Evolutionary conservation across 164 flowering plant genomes (phyloP), one percentile per base, ranked within the genome.

Genomic region (Aristolochia contorta): DNA sequence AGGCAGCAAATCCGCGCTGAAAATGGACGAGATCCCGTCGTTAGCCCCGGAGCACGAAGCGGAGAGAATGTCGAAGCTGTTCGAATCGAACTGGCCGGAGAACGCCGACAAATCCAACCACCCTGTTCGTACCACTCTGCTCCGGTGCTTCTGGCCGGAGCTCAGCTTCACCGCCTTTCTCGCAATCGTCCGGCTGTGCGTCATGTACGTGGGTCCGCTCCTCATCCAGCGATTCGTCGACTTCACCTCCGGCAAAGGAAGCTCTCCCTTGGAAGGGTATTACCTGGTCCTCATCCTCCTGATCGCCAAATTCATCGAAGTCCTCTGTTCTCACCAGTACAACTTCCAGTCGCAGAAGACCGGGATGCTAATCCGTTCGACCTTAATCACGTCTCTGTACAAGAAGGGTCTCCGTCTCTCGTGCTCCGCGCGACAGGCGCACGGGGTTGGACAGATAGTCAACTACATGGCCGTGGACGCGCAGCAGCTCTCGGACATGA

Each of bases 391-490:
- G 16, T 72, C 87, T 3, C 68, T 94, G 49, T 94, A 94, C 78
- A 79, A 69, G 73, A 94, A 94, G 69, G 99, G 97, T 1, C 71
- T 94, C 56, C 80, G 81, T 59, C 74, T 94, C 15, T 73, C 97
- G 0, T 76, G 88, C 71, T 85, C 99, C 0, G 86, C 96, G 13
- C 66, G 97, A n/a, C 99, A 94, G 62, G 78, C 75, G 37, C 99
- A 94, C 53, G 97, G 97, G 5, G 78, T 87, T 1, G 99, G 99
- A 4, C 93, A 88, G 71, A 93, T 93, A 27, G 99, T 93, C 41
- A 93, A 93, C 57, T 90, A 86, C 77, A 93, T 93, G 99, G 96
- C 95, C 7, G 95, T 93, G 0, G 99, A 93, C 74, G 95, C 96
- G 4, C 99, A 93, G 55, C 96, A 88, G 65, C 87, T 93, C 13